Percentiles rank a stretch among this genome's conserved stretches.
Evolutionary conservation across 768 basidiomycete genomes (phyloP).

Genomic region (Pholiota conissans): DNA sequence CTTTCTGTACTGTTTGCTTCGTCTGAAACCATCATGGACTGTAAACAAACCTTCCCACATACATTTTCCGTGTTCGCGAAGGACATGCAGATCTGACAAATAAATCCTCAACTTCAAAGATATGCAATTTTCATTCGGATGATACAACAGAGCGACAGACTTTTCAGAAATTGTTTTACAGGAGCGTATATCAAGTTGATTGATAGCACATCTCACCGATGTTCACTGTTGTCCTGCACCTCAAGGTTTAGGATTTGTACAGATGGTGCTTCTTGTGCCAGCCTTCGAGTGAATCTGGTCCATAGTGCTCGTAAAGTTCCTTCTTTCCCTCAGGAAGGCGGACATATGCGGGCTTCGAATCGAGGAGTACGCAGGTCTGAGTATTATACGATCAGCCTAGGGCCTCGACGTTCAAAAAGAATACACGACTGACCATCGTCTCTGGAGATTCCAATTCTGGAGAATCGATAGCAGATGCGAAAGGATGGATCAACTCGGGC

Average conservation of each 20-base stretch:
- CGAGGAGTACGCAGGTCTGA: constrained; percentile 44
- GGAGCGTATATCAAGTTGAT: neutral
- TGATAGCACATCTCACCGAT: neutral
- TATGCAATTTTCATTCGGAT: neutral
- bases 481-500: constrained; percentile 67
- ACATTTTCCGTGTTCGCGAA: neutral
- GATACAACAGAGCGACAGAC: neutral
- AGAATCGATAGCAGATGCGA: constrained; percentile 65
- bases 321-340: constrained; percentile 62
- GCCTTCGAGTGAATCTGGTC: constrained; percentile 46
- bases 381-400: neutral
- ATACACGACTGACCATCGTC: constrained; percentile 45
- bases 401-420: neutral
- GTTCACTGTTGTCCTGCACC: neutral
- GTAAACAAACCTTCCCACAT: neutral
- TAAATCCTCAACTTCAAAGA: neutral
- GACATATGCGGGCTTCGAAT: constrained; percentile 60
- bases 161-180: neutral
- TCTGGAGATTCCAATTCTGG: constrained; percentile 54
- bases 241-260: constrained; percentile 31
- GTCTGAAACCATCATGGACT: neutral
- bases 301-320: constrained; percentile 44
- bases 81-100: neutral
- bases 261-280: constrained; percentile 60
- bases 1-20: neutral